phyloP scores from a whole-genome alignment of 352 stramenopile species.

The Globisporangium cystogenes region DNA sequence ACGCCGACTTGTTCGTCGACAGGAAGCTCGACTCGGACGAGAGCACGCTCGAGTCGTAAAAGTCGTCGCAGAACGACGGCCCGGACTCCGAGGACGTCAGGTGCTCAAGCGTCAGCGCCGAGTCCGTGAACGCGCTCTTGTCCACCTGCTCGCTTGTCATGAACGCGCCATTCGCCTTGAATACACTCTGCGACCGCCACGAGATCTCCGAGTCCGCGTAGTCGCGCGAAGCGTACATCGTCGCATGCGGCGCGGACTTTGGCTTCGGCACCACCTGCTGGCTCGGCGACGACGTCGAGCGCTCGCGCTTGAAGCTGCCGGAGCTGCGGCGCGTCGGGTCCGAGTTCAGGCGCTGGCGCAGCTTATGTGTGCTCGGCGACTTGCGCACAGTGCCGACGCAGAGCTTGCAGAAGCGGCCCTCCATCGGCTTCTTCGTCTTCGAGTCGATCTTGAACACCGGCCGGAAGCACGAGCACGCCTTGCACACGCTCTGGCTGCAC shows the following conservation, averaged over 20 bases:
- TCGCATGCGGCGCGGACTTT: slow-evolving; percentile 1
- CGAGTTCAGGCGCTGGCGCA: slow-evolving; percentile 2
- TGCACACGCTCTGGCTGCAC: slow-evolving; percentile 31
- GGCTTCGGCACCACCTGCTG: background rate
- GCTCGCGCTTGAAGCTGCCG: slow-evolving; percentile 6
- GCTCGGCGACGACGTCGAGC: slow-evolving; percentile 7
- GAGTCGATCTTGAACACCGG: slow-evolving; percentile 5
- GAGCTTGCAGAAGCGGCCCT: slow-evolving; percentile 8
- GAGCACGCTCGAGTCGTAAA: slow-evolving; percentile 7
- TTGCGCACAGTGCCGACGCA: slow-evolving; percentile 1
- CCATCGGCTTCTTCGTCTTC: background rate
- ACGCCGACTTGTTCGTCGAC: slow-evolving; percentile 1
- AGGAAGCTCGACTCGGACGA: slow-evolving; percentile 1
- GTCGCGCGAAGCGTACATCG: background rate
- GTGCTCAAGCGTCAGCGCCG: slow-evolving; percentile 10
- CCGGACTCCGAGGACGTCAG: slow-evolving; percentile 5
- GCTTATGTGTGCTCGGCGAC: background rate
- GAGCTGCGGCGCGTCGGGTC: slow-evolving; percentile 7
- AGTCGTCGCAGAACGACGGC: slow-evolving; percentile 6
- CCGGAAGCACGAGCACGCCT: slow-evolving; percentile 15
- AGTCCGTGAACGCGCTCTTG: slow-evolving; percentile 9
- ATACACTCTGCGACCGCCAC: slow-evolving; percentile 11
- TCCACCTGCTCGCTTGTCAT: slow-evolving; percentile 8
- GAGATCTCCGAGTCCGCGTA: slow-evolving; percentile 4
- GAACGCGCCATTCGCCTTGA: slow-evolving; percentile 11